These are phyloP conservation scores for Teunomyces funiuensis DNA, from an alignment of 805 yeast genomes.

Conservation along the genomic window DNA sequence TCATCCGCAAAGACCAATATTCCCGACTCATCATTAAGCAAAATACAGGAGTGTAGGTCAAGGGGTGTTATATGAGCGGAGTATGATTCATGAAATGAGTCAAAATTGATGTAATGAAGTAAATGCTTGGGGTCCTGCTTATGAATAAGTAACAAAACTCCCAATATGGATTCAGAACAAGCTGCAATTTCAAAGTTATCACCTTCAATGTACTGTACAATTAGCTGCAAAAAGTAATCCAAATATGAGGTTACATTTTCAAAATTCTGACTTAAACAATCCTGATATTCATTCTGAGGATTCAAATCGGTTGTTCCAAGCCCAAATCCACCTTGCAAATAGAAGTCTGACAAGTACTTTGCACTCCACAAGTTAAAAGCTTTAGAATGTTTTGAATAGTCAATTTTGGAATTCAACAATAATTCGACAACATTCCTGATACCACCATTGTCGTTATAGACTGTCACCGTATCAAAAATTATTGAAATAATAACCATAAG, in stretches of 20 bases:
- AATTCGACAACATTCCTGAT: conserved; percentile 5
- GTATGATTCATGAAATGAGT: conserved; percentile 13
- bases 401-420: conserved; percentile 3
- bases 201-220: conserved; percentile 18
- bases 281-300: conserved; percentile 7
- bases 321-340: conserved; percentile 19
- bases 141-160: conserved; percentile 35
- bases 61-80: conserved; percentile 28
- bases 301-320: conserved; percentile 6
- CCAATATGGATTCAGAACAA: conserved; percentile 41
- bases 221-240: conserved; percentile 24
- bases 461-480: conserved; percentile 8
- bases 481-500: conserved; percentile 6
- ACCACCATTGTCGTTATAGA: background rate
- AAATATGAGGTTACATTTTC: conserved; percentile 18
- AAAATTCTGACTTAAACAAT: conserved; percentile 16
- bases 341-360: conserved; percentile 21
- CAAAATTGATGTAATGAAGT: conserved; percentile 22
- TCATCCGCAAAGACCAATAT: conserved; percentile 12
- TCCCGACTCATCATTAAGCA: conserved; percentile 26
- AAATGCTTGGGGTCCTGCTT: conserved; percentile 16
- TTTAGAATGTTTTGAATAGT: conserved; percentile 10
- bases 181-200: conserved; percentile 19
- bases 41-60: conserved; percentile 32
- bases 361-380: conserved; percentile 24